A percentile compares a stretch with the other conserved stretches of the same genome.
phyloP scores from a whole-genome alignment of 805 yeast species.

The Wickerhamomyces xylosicus region DNA sequence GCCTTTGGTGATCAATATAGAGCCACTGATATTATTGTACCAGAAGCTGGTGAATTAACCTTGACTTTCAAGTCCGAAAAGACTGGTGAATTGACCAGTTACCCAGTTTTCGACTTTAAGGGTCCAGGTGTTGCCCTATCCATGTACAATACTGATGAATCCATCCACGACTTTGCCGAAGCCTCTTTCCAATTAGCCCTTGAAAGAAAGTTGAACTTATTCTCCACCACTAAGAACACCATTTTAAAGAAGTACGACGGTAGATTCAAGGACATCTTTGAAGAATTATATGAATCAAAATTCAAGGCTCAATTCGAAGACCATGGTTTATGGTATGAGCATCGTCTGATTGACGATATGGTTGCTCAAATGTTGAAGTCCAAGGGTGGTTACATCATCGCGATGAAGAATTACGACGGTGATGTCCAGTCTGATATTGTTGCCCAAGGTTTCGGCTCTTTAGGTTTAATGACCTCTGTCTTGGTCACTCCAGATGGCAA shows the following conservation, averaged over 20 bases:
- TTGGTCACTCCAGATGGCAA: slow-evolving; percentile 94
- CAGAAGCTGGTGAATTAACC: slow-evolving; percentile 71
- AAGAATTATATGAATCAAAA: slow-evolving; percentile 58
- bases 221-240: slow-evolving; percentile 88
- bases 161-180: slow-evolving; percentile 86
- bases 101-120: slow-evolving; percentile 58
- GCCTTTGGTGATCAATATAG: slow-evolving; percentile 96
- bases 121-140: slow-evolving; percentile 72
- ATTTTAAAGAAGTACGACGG: slow-evolving; percentile 93
- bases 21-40: slow-evolving; percentile 78
- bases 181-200: slow-evolving; percentile 86
- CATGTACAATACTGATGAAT: slow-evolving; percentile 94
- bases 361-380: slow-evolving; percentile 98
- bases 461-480: slow-evolving; percentile 97
- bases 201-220: slow-evolving; percentile 67
- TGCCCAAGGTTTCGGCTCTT: slow-evolving; percentile 96
- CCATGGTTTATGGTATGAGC: slow-evolving; percentile 91
- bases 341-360: slow-evolving; percentile 95
- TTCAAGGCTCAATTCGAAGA: slow-evolving; percentile 67
- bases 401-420: slow-evolving; percentile 96
- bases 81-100: slow-evolving; percentile 44
- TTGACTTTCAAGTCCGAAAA: slow-evolving; percentile 63
- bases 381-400: slow-evolving; percentile 89
- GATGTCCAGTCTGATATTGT: slow-evolving; percentile 95
- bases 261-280: slow-evolving; percentile 88